Evolutionary conservation across 2,329 filamentous ascomycete species (phyloP).

Genomic region (Penicillium sumatraense): DNA sequence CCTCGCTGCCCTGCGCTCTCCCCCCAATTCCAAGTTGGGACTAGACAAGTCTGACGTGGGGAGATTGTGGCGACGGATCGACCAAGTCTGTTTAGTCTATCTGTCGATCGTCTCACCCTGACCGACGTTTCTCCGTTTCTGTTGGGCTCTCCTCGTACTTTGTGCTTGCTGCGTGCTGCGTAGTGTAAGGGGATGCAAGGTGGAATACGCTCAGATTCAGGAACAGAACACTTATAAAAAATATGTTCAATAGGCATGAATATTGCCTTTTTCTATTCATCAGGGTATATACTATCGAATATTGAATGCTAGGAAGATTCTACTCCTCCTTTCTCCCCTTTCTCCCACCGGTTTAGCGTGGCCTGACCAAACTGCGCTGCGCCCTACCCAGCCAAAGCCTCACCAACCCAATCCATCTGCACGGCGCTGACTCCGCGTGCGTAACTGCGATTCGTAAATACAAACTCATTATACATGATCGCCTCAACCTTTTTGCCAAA

Average conservation of each 20-base stretch:
- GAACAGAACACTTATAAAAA: too few relatives aligned
- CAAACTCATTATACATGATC: slow-evolving; percentile 68
- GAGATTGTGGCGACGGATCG: slow-evolving; percentile 19
- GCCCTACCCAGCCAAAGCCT: slow-evolving; percentile 45
- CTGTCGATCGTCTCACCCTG: slow-evolving; percentile 1
- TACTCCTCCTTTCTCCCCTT: not conserved
- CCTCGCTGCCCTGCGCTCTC: not conserved
- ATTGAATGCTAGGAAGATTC: not conserved
- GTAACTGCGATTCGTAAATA: slow-evolving; percentile 68
- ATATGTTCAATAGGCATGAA: not conserved
- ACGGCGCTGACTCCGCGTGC: slow-evolving; percentile 66
- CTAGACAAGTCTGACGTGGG: slow-evolving; percentile 17
- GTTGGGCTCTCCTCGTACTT: too few relatives aligned
- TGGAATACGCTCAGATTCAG: not conserved
- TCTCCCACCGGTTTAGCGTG: not conserved
- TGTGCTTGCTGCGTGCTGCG: too few relatives aligned
- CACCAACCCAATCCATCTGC: slow-evolving; percentile 65
- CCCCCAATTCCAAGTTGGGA: not conserved
- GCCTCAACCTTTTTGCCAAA: slow-evolving; percentile 65
- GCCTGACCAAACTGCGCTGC: not conserved
- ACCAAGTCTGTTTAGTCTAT: too few relatives aligned
- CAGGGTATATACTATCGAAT: slow-evolving; percentile 17
- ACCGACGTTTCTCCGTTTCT: not conserved
- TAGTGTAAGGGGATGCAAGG: not conserved
- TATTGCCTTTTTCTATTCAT: not conserved